Evolutionary conservation across 1,284 basidiomycete species (phyloP).

Genomic region (Irpex rosettiformis): DNA sequence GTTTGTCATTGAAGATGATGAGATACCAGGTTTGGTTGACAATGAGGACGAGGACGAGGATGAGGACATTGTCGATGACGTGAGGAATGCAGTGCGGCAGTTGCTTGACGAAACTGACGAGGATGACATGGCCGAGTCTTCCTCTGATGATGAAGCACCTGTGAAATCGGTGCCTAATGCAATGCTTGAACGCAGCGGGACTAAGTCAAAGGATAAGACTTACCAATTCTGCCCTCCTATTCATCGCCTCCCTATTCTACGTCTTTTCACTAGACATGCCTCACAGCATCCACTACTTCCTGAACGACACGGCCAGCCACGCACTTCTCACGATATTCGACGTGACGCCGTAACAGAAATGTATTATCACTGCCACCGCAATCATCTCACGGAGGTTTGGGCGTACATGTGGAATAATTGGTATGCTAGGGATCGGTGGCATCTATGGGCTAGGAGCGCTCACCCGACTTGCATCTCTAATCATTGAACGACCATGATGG

Average conservation of each 20-base stretch:
- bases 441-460: slow-evolving; percentile 13
- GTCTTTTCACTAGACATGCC: slow-evolving; percentile 14
- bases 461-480: slow-evolving; percentile 6
- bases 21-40: neutral
- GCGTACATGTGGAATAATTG: slow-evolving; percentile 19
- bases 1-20: slow-evolving; percentile 2
- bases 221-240: slow-evolving; percentile 15
- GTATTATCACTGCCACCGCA: slow-evolving; percentile 15
- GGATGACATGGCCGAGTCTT: neutral
- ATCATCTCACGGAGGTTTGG: slow-evolving; percentile 16
- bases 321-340: slow-evolving; percentile 8
- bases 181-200: no score
- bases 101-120: neutral
- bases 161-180: neutral
- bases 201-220: neutral
- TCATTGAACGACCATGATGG: slow-evolving; percentile 18
- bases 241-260: slow-evolving; percentile 12
- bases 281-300: slow-evolving; percentile 16
- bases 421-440: slow-evolving; percentile 13
- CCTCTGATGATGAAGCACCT: neutral
- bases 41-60: neutral
- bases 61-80: neutral
- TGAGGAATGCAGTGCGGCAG: neutral
- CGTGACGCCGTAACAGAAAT: slow-evolving; percentile 15
- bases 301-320: slow-evolving; percentile 12